Percentiles rank a stretch among this genome's conserved stretches.
Evolutionary conservation across 1,284 basidiomycete genomes (phyloP).

Genomic region (Golubevia sp.): DNA sequence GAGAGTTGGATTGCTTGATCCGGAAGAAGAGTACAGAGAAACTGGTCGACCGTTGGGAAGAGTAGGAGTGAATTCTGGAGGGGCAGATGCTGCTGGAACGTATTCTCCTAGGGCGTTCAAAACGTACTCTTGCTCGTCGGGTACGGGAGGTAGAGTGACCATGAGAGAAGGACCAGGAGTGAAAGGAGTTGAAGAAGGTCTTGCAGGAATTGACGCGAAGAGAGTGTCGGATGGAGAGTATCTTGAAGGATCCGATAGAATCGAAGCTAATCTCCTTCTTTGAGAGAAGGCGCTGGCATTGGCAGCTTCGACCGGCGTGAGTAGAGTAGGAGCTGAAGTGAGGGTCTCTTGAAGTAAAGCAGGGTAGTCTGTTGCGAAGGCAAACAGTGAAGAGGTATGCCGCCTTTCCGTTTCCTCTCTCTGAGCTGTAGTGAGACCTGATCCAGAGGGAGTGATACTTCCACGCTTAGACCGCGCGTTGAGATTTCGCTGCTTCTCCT

Average conservation of each 20-base stretch:
- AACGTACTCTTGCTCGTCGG: constrained; percentile 31
- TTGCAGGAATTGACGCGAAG: constrained; percentile 36
- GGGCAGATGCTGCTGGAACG: constrained; percentile 31
- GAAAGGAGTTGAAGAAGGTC: constrained; percentile 34
- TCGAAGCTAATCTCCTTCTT: constrained; percentile 37
- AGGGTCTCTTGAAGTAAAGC: too few species aligned
- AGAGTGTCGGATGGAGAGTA: constrained; percentile 47
- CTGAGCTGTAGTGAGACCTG: too few species aligned
- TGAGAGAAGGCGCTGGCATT: constrained; percentile 33
- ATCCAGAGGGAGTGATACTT: too few species aligned
- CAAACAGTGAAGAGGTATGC: too few species aligned
- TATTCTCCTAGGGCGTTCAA: constrained; percentile 7
- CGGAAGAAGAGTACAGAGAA: constrained; percentile 29
- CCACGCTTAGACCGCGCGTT: too few species aligned
- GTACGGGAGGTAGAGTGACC: constrained; percentile 38
- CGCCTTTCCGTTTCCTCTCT: too few species aligned
- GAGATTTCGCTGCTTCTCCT: too few species aligned
- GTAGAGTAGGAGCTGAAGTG: constrained; percentile 17
- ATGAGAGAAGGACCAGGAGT: constrained; percentile 44
- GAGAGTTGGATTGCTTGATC: constrained; percentile 34
- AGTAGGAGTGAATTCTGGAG: constrained; percentile 41
- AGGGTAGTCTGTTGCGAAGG: too few species aligned
- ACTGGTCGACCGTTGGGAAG: constrained; percentile 46
- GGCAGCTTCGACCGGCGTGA: constrained; percentile 34
- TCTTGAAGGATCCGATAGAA: constrained; percentile 38